phyloP scores from a whole-genome alignment of 2,329 filamentous ascomycete genomes.

The Alternaria incomplexa region DNA sequence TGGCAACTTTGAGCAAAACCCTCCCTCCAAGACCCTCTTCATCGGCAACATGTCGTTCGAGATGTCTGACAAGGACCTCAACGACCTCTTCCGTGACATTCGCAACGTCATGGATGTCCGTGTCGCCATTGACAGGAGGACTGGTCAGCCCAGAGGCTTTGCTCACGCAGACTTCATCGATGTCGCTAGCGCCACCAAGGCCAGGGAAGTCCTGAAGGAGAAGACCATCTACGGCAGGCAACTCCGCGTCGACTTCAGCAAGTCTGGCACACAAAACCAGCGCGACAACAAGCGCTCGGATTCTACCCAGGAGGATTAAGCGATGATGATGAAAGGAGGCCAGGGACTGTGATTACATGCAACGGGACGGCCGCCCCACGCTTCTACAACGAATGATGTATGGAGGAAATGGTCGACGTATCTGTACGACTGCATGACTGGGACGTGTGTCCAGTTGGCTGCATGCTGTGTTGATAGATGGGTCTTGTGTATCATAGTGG shows the following conservation, averaged over 20 bases:
- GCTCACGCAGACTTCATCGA: constrained; percentile 82
- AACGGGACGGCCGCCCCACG: neutral
- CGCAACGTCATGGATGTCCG: constrained; percentile 76
- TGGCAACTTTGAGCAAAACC: constrained; percentile 33
- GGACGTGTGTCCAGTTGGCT: constrained; percentile 24
- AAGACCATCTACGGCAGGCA: constrained; percentile 69
- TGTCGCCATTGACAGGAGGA: constrained; percentile 80
- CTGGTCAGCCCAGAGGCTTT: constrained; percentile 82
- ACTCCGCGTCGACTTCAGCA: constrained; percentile 70
- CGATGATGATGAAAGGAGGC: neutral
- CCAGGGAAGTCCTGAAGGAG: constrained; percentile 60
- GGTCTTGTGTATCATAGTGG: constrained; percentile 39
- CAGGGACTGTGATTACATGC: neutral
- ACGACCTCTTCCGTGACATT: constrained; percentile 74
- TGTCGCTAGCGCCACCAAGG: constrained; percentile 68
- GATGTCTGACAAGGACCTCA: constrained; percentile 82
- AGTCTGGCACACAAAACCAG: constrained; percentile 17
- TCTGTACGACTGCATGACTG: constrained; percentile 12
- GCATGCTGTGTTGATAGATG: constrained; percentile 33
- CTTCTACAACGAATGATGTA: neutral
- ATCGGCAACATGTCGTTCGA: constrained; percentile 88
- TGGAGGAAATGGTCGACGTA: neutral
- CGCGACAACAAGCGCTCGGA: constrained; percentile 18
- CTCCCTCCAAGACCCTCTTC: constrained; percentile 72
- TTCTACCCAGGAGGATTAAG: constrained; percentile 19